A percentile compares a stretch with the other conserved stretches of the same genome.
phyloP scores from a whole-genome alignment of 1,139 yeast species.

The Protomyces inundatus region DNA sequence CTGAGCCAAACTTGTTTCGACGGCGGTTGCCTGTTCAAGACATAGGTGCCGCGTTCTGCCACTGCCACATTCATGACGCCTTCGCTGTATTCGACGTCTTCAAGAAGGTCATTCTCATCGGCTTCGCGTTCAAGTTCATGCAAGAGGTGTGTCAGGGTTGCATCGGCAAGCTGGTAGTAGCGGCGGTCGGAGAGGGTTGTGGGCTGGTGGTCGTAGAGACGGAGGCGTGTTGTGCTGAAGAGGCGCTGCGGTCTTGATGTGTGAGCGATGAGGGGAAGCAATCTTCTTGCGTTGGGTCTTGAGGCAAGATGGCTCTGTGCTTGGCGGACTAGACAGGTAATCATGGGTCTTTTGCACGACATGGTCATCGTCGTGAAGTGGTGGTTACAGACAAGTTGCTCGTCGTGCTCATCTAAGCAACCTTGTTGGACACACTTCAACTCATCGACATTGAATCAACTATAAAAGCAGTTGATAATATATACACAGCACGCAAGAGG shows the following conservation, averaged over 20 bases:
- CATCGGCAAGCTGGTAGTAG: slow-evolving; percentile 21
- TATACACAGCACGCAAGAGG: not conserved
- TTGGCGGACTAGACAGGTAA: too few species aligned
- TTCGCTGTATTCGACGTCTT: slow-evolving; percentile 39
- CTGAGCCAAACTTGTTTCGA: slow-evolving; percentile 90
- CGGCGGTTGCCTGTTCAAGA: slow-evolving; percentile 89
- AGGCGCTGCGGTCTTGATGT: not conserved
- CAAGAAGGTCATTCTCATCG: slow-evolving; percentile 1
- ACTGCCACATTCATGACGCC: slow-evolving; percentile 72
- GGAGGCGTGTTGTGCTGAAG: not conserved
- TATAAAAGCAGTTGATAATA: not conserved
- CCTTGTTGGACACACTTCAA: too few species aligned
- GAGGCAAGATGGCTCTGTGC: too few species aligned
- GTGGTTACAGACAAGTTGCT: too few species aligned
- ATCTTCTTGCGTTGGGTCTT: too few species aligned
- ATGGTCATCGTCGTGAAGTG: too few species aligned
- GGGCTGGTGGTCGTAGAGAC: slow-evolving; percentile 9
- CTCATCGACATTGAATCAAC: too few species aligned
- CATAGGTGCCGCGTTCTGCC: slow-evolving; percentile 71
- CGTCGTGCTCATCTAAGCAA: too few species aligned
- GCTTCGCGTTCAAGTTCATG: slow-evolving; percentile 14
- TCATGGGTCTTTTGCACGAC: too few species aligned
- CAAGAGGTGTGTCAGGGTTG: slow-evolving; percentile 9
- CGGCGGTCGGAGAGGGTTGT: slow-evolving; percentile 11
- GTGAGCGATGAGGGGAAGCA: too few species aligned